These are phyloP conservation scores for Leccinum variabile DNA, from an alignment of 1,284 basidiomycete genomes.

Conservation along the genomic window DNA sequence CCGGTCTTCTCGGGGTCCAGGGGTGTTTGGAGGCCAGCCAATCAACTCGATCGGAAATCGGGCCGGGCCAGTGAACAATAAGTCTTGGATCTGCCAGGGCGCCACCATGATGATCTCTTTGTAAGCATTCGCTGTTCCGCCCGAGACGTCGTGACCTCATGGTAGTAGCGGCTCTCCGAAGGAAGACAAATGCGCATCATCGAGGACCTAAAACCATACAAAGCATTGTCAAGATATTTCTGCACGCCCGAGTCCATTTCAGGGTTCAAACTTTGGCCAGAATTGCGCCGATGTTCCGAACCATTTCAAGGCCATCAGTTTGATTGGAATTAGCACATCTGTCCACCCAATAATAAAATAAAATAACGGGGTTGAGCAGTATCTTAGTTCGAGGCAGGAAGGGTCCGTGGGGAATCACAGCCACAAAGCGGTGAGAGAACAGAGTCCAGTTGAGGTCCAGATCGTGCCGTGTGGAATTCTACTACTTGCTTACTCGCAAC, in stretches of 20 bases:
- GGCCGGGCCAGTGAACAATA: constrained; percentile 1
- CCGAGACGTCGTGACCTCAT: constrained; percentile 14
- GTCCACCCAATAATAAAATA: too few relatives aligned
- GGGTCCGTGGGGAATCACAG: too few relatives aligned
- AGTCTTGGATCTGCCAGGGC: not conserved
- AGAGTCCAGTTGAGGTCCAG: too few relatives aligned
- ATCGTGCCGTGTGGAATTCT: not conserved
- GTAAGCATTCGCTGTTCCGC: constrained; percentile 15
- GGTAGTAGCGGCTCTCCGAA: not conserved
- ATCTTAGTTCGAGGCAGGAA: too few relatives aligned
- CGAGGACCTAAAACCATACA: not conserved
- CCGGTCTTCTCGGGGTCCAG: constrained; percentile 16
- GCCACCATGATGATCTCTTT: not conserved
- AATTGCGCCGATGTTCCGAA: constrained; percentile 57
- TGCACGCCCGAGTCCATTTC: constrained; percentile 5
- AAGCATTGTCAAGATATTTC: not conserved
- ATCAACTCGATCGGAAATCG: constrained; percentile 8
- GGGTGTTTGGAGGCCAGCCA: too few relatives aligned
- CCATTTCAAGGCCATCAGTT: constrained; percentile 42
- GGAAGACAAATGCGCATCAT: constrained; percentile 13
- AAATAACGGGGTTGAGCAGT: too few relatives aligned
- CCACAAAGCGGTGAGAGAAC: too few relatives aligned
- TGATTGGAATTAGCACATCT: too few relatives aligned
- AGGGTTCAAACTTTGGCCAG: constrained; percentile 44
- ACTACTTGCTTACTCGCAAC: not conserved